A percentile compares a stretch with the other conserved stretches of the same genome.
Conservation (phyloP, 2,329 filamentous ascomycete genomes). For the Fusarium heterosporum region DNA sequence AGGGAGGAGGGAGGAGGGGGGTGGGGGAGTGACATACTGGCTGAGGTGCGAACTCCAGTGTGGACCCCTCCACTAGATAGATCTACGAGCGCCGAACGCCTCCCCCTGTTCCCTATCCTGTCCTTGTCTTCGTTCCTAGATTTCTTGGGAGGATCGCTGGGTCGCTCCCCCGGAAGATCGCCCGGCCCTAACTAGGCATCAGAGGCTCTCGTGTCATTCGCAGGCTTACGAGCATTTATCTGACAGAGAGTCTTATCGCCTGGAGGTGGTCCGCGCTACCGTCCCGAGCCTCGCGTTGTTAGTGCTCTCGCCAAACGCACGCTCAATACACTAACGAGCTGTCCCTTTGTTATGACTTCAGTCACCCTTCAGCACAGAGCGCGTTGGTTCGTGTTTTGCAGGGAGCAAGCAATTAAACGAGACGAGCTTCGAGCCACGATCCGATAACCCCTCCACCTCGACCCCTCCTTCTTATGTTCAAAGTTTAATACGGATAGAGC, state of each 20-base stretch:
- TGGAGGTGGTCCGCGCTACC: constrained; percentile 19
- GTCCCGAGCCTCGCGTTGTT: constrained; percentile 32
- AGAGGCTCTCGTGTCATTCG: neutral
- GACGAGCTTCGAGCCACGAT: constrained; percentile 5
- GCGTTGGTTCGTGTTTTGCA: constrained; percentile 23
- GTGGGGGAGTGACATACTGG: constrained; percentile 9
- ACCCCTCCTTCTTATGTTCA: constrained; percentile 15
- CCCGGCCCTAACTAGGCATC: constrained; percentile 28
- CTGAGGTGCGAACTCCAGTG: constrained; percentile 9
- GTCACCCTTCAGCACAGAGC: constrained; percentile 23
- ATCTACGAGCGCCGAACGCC: constrained; percentile 21
- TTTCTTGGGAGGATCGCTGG: constrained; percentile 35
- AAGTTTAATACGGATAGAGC: neutral
- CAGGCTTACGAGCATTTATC: neutral
- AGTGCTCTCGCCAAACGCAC: constrained; percentile 9
- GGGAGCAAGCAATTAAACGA: constrained; percentile 19
- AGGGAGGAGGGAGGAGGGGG: no score
- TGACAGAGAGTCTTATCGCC: constrained; percentile 29
- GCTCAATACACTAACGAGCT: constrained; percentile 22
- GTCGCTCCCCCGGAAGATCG: constrained; percentile 38
- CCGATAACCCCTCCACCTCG: constrained; percentile 16
- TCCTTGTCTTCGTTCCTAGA: constrained; percentile 27
- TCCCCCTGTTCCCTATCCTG: constrained; percentile 10
- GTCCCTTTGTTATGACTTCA: constrained; percentile 40
- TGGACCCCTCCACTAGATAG: neutral